These are phyloP conservation scores for Cicer judaicum DNA, from an alignment of 306 rosid genomes.

Conservation along the genomic window DNA sequence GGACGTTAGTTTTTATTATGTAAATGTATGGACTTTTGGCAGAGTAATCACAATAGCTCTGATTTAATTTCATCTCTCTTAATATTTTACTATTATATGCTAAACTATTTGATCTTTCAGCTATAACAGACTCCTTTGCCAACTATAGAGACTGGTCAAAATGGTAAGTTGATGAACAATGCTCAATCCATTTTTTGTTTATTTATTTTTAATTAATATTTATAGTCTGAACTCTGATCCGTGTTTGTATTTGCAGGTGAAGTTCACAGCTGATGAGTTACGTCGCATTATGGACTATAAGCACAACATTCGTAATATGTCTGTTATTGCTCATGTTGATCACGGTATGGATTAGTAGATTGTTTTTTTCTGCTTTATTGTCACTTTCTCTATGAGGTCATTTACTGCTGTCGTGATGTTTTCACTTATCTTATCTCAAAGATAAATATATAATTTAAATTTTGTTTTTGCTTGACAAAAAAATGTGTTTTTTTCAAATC, in stretches of 20 bases:
- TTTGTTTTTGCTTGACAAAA: not conserved
- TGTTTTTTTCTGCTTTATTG: not conserved
- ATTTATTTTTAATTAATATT: not conserved
- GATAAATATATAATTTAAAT: not conserved
- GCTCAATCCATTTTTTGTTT: not conserved
- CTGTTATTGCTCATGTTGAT: slow-evolving; percentile 92
- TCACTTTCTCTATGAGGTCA: not conserved
- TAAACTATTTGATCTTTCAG: slow-evolving; percentile 29
- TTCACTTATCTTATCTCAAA: not conserved
- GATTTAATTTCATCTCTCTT: not conserved
- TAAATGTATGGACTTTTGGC: not conserved
- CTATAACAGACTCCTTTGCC: slow-evolving; percentile 12
- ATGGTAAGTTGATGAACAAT: slow-evolving; percentile 54
- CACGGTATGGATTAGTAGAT: slow-evolving; percentile 58
- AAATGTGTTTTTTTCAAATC: not conserved
- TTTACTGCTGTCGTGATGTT: not conserved
- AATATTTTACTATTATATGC: not conserved
- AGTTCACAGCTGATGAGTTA: slow-evolving; percentile 91
- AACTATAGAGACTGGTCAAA: slow-evolving; percentile 51
- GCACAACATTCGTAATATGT: slow-evolving; percentile 92
- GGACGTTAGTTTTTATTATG: too few species aligned
- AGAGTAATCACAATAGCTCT: not conserved
- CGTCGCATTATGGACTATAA: slow-evolving; percentile 89
- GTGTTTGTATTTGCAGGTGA: slow-evolving; percentile 66
- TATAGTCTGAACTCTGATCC: slow-evolving; percentile 25